These are phyloP conservation scores for Leptoxyphium fumago DNA, from an alignment of 2,329 filamentous ascomycete genomes.

Conservation along the genomic window DNA sequence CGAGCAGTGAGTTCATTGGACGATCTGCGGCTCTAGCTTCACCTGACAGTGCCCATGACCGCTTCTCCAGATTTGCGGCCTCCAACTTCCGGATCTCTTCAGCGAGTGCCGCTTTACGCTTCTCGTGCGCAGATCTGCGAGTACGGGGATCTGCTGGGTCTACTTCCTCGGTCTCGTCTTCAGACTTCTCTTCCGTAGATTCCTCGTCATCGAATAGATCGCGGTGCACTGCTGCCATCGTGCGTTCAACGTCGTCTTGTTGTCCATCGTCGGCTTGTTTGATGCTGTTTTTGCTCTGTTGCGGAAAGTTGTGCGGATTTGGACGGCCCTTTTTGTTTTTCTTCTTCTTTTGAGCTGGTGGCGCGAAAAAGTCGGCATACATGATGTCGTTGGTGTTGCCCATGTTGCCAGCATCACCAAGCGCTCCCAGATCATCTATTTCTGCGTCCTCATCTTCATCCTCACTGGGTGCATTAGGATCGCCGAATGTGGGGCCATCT, in stretches of 20 bases:
- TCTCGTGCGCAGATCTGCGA: conserved; percentile 72
- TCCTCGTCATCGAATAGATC: conserved; percentile 77
- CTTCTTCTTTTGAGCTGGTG: conserved; percentile 57
- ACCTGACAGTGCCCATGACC: conserved; percentile 78
- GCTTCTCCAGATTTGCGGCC: conserved; percentile 74
- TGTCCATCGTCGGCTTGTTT: conserved; percentile 29
- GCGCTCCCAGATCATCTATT: conserved; percentile 30
- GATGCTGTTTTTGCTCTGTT: conserved; percentile 20
- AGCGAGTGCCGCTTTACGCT: conserved; percentile 67
- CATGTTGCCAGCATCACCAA: conserved; percentile 37
- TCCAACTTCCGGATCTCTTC: conserved; percentile 89
- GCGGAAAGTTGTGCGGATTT: conserved; percentile 37
- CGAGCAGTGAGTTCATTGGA: conserved; percentile 80
- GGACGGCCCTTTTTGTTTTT: conserved; percentile 39
- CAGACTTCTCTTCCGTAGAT: conserved; percentile 47
- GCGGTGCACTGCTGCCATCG: conserved; percentile 73
- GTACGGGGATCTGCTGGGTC: conserved; percentile 57
- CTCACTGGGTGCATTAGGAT: conserved; percentile 57
- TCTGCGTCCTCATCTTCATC: conserved; percentile 44
- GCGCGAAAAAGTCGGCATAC: conserved; percentile 88
- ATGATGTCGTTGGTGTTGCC: conserved; percentile 76
- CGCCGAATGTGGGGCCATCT: conserved; percentile 67
- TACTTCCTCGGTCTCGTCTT: conserved; percentile 41
- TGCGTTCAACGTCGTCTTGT: conserved; percentile 58
- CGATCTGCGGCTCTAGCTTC: conserved; percentile 73